Evolutionary conservation across 1,284 basidiomycete species (phyloP).

Genomic region (Xerocomus amazonicus): DNA sequence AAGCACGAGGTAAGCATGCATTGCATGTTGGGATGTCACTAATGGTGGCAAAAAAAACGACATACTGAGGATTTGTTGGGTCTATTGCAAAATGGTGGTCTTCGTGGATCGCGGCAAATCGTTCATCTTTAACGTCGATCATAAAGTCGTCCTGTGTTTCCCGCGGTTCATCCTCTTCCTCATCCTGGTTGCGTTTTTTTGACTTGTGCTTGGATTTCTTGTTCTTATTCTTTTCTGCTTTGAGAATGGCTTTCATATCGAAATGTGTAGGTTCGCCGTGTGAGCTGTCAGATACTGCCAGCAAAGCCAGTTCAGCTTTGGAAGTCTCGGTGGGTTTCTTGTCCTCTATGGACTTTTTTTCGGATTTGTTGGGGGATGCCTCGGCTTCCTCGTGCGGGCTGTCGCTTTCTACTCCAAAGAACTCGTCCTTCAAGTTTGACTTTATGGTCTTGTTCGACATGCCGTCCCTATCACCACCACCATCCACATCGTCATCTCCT

Average conservation of each 20-base stretch:
- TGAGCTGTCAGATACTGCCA: slow-evolving; percentile 57
- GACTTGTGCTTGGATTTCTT: slow-evolving; percentile 38
- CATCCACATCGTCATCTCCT: slow-evolving; percentile 17
- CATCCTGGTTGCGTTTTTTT: slow-evolving; percentile 43
- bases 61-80: slow-evolving; percentile 91
- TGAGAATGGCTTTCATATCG: slow-evolving; percentile 86
- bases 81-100: slow-evolving; percentile 95
- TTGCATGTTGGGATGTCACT: not conserved
- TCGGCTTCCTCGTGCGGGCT: slow-evolving; percentile 43
- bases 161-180: slow-evolving; percentile 43
- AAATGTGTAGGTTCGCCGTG: slow-evolving; percentile 74
- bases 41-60: too few species aligned
- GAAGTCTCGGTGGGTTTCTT: slow-evolving; percentile 12
- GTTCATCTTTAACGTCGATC: slow-evolving; percentile 83
- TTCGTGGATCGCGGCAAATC: slow-evolving; percentile 86
- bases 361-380: slow-evolving; percentile 20
- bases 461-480: slow-evolving; percentile 28
- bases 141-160: slow-evolving; percentile 77
- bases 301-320: slow-evolving; percentile 60
- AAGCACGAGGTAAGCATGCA: not conserved
- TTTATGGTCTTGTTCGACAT: slow-evolving; percentile 21
- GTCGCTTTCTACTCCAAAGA: slow-evolving; percentile 49
- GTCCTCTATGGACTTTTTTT: slow-evolving; percentile 21
- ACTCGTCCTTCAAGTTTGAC: slow-evolving; percentile 54
- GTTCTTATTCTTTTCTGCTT: slow-evolving; percentile 77